Evolutionary conservation across 2,329 filamentous ascomycete genomes (phyloP).

Genomic region (Talaromyces islandicus): DNA sequence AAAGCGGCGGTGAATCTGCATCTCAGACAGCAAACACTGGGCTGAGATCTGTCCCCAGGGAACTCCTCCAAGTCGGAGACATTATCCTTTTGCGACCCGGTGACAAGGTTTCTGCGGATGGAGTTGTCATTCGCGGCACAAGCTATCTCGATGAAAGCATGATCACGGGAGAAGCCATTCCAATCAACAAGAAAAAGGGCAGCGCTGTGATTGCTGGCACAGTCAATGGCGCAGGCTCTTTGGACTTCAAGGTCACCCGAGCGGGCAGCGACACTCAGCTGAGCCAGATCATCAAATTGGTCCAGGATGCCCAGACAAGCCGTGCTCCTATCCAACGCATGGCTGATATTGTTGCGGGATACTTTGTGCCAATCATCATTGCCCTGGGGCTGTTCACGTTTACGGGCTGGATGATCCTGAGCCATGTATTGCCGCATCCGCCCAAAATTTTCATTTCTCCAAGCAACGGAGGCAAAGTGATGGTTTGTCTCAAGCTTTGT

Average conservation of each 20-base stretch:
- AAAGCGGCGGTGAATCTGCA: neutral
- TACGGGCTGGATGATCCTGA: slow-evolving; percentile 87
- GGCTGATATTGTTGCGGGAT: slow-evolving; percentile 84
- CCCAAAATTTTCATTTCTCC: slow-evolving; percentile 79
- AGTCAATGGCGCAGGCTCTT: slow-evolving; percentile 84
- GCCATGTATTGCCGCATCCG: slow-evolving; percentile 76
- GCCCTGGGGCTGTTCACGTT: slow-evolving; percentile 80
- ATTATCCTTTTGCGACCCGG: slow-evolving; percentile 88
- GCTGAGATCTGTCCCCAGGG: slow-evolving; percentile 82
- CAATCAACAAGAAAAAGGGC: slow-evolving; percentile 81
- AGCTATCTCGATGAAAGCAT: slow-evolving; percentile 96
- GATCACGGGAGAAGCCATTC: slow-evolving; percentile 96
- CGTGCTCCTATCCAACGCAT: slow-evolving; percentile 91
- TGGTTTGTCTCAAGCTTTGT: slow-evolving; percentile 95
- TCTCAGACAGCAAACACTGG: slow-evolving; percentile 49
- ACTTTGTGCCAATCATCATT: slow-evolving; percentile 88
- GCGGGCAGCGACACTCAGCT: slow-evolving; percentile 94
- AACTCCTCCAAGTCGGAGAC: slow-evolving; percentile 89
- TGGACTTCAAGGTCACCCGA: slow-evolving; percentile 88
- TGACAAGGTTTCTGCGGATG: slow-evolving; percentile 94
- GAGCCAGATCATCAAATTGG: slow-evolving; percentile 96
- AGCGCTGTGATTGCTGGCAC: slow-evolving; percentile 82
- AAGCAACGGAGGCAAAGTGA: slow-evolving; percentile 80
- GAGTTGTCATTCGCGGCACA: slow-evolving; percentile 77
- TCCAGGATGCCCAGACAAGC: slow-evolving; percentile 92